phyloP scores from a whole-genome alignment of 2,329 filamentous ascomycete genomes.

The Hawksworthiomyces lignivorus region DNA sequence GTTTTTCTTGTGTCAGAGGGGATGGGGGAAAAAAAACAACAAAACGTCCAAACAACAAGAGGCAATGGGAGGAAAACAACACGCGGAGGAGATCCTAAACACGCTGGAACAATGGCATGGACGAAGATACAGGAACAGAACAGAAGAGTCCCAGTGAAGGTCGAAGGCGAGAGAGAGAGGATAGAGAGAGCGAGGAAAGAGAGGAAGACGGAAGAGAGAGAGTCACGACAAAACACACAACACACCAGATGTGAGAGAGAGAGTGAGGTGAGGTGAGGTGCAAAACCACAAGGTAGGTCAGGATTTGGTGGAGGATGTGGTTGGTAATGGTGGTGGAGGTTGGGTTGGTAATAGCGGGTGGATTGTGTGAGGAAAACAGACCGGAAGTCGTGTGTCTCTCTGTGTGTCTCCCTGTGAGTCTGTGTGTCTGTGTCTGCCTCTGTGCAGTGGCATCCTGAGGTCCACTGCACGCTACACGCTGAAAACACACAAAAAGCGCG shows the following conservation, averaged over 20 bases:
- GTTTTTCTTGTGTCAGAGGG: too few relatives aligned
- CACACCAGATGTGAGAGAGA: too few relatives aligned
- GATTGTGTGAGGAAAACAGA: not conserved
- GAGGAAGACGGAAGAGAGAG: not conserved
- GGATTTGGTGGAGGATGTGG: not conserved
- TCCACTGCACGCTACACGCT: too few relatives aligned
- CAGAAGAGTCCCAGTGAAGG: too few relatives aligned
- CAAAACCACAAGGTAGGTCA: not conserved
- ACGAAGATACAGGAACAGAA: not conserved
- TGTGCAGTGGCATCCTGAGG: too few relatives aligned
- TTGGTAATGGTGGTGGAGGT: not conserved
- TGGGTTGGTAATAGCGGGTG: not conserved
- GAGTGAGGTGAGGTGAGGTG: not conserved
- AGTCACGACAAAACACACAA: too few relatives aligned
- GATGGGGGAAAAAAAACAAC: not conserved
- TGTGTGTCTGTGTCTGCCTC: too few relatives aligned
- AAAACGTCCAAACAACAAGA: too few relatives aligned
- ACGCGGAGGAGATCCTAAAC: conserved; percentile 1
- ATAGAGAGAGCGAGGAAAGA: not conserved
- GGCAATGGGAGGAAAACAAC: too few relatives aligned
- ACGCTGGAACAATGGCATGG: conserved; percentile 11
- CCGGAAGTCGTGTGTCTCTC: too few relatives aligned
- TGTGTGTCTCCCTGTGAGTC: too few relatives aligned
- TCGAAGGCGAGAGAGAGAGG: not conserved
- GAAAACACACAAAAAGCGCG: conserved; percentile 11